phyloP scores from a whole-genome alignment of 192 early-diverging fungal genomes.

The Entomortierella lignicola region DNA sequence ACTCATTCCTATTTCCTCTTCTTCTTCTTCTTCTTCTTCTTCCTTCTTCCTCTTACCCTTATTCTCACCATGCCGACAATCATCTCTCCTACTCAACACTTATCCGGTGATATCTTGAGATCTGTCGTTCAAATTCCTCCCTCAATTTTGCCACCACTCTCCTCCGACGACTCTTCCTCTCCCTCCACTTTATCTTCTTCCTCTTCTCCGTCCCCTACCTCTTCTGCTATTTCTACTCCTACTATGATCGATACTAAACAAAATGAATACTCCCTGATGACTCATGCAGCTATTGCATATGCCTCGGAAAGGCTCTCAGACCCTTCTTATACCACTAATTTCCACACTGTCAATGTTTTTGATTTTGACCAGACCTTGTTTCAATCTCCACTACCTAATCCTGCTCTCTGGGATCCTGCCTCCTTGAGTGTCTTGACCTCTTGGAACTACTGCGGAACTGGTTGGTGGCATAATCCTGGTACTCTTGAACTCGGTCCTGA shows the following conservation, averaged over 20 bases:
- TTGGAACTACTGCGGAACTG: conserved; percentile 57
- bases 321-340: background rate
- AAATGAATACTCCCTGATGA: conserved; percentile 1
- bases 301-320: conserved; percentile 24
- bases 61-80: background rate
- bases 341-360: conserved; percentile 59
- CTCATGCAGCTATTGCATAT: conserved; percentile 40
- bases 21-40: background rate
- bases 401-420: conserved; percentile 65
- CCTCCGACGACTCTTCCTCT: background rate
- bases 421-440: conserved; percentile 65
- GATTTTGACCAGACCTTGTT: conserved; percentile 79
- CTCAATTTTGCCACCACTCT: background rate
- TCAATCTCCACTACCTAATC: conserved; percentile 69
- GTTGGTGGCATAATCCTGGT: conserved; percentile 72
- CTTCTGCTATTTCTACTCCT: background rate
- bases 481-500: conserved; percentile 57
- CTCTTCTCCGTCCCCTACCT: background rate
- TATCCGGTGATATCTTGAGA: background rate
- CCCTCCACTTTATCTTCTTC: background rate
- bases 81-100: background rate
- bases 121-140: too few relatives aligned
- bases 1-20: background rate
- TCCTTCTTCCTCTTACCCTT: background rate
- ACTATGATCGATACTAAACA: background rate